These are phyloP conservation scores for Plasmodium sp. DNA, from an alignment of 169 alveolate genomes.

Conservation along the genomic window DNA sequence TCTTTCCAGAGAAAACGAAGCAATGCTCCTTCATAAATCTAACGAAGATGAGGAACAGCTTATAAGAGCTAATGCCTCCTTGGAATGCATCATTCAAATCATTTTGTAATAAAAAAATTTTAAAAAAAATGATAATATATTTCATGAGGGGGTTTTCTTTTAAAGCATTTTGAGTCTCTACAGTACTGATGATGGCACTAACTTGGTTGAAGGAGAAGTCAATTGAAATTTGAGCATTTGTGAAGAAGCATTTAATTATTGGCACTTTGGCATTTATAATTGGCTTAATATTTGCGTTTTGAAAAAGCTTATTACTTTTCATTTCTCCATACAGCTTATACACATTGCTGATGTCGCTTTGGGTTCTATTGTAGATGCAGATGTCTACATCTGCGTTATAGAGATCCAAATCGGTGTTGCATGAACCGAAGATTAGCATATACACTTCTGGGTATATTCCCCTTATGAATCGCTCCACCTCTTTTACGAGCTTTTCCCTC, in stretches of 20 bases:
- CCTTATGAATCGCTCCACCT: not conserved
- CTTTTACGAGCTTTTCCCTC: slow-evolving; percentile 8
- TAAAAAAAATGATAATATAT: slow-evolving; percentile 34
- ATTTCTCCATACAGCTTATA: not conserved
- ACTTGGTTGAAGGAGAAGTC: slow-evolving; percentile 36
- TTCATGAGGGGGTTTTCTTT: not conserved
- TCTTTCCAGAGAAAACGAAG: slow-evolving; percentile 6
- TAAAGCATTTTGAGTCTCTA: slow-evolving; percentile 2
- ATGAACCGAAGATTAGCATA: slow-evolving; percentile 21
- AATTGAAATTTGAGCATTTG: not conserved
- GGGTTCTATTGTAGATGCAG: slow-evolving; percentile 17
- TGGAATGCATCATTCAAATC: slow-evolving; percentile 36
- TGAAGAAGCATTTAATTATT: slow-evolving; percentile 44
- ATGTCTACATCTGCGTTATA: slow-evolving; percentile 44
- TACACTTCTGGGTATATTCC: not conserved
- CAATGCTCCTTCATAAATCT: not conserved
- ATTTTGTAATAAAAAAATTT: slow-evolving; percentile 6
- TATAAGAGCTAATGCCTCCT: slow-evolving; percentile 49
- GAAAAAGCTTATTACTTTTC: not conserved
- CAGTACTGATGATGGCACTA: slow-evolving; percentile 27
- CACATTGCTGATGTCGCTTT: not conserved
- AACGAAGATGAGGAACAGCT: not conserved
- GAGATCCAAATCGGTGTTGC: slow-evolving; percentile 41
- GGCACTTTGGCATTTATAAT: slow-evolving; percentile 11
- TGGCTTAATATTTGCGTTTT: not conserved